Conservation (phyloP, 2,329 filamentous ascomycete genomes). For the Chrysoporthe austroafricana region DNA sequence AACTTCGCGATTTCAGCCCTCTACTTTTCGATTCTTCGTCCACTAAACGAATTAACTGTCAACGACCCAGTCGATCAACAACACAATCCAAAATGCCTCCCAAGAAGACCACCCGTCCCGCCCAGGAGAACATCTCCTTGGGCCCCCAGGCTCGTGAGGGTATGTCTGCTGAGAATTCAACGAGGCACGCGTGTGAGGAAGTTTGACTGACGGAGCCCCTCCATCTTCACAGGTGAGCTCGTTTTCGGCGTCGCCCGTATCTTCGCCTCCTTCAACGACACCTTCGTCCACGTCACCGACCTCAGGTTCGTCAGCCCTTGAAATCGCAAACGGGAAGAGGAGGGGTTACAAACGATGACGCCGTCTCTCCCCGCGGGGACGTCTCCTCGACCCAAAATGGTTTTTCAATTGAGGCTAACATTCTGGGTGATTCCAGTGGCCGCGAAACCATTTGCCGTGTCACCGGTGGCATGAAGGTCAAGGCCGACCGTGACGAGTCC, state of each 20-base stretch:
- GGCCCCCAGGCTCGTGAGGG: constrained; percentile 96
- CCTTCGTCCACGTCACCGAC: constrained; percentile 99
- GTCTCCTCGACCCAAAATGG: constrained; percentile 14
- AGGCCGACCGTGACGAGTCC: constrained; percentile 99
- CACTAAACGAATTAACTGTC: constrained; percentile 28
- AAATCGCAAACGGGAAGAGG: constrained; percentile 28
- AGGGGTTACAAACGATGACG: not conserved
- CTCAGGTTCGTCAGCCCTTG: constrained; percentile 69
- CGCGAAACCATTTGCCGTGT: constrained; percentile 99
- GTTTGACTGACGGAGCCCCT: constrained; percentile 30
- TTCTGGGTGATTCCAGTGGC: constrained; percentile 79
- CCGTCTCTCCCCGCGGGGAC: not conserved
- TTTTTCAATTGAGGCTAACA: constrained; percentile 57
- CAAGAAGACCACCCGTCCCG: constrained; percentile 77
- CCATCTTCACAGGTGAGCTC: constrained; percentile 72
- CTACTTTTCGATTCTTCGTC: constrained; percentile 18
- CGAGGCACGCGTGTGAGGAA: not conserved
- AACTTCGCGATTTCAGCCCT: constrained; percentile 18
- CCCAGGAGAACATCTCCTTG: constrained; percentile 97
- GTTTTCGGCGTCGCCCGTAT: constrained; percentile 98
- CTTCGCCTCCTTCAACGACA: constrained; percentile 94
- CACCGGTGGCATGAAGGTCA: constrained; percentile 99
- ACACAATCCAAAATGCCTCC: constrained; percentile 76
- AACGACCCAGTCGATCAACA: constrained; percentile 32
- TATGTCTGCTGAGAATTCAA: constrained; percentile 48